Evolutionary conservation across 2,329 filamentous ascomycete species (phyloP), one percentile per base, ranked within the genome.

Genomic region (Ophiosphaerella narmari): DNA sequence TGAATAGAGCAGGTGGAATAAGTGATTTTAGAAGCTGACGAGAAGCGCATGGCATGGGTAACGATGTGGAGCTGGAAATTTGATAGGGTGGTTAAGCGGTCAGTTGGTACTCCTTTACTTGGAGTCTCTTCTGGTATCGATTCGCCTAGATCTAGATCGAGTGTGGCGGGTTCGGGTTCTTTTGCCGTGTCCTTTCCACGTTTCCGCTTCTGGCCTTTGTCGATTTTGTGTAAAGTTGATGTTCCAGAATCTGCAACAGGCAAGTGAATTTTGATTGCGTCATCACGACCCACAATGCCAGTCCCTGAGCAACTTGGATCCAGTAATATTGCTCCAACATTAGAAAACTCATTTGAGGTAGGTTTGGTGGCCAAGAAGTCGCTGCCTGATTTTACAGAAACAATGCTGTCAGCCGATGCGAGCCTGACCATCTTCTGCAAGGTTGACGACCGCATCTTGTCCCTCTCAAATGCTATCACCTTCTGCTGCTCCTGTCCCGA

Each of bases 301-400:
- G 91, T 97, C 0, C 94, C 94, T 1, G 92, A 97, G 70, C 94
- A 99, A 69, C 91, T 96, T 0, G 94, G 94, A 68, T 99, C 94
- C 2, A 99, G 81, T 0, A 99, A 80, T 35, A 99, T 78, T 7
- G 88, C 88, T 0, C 86, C 84, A n/a, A 97, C 90, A n/a, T 84
- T 77, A 39, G 75, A 75, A 64, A 87, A 93, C 39, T 82, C 79
- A 2, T 78, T 72, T 1, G 83, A 80, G 1, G 74, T 59, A 0
- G 91, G 90, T 51, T 93, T 82, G 5, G 90, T 81, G 44, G 85
- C 86, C 12, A 96, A 75, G 62, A 97, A 97, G 70, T 99, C 92
- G 62, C 90, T 85, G 0, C 86, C 87, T 1, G 83, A 82, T 39
- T 87, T 85, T 23, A 97, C 83, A 1, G 80, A 80, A 1, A 91